Conservation (phyloP, 2,329 filamentous ascomycete species). For the Pezicula neosporulosa region DNA sequence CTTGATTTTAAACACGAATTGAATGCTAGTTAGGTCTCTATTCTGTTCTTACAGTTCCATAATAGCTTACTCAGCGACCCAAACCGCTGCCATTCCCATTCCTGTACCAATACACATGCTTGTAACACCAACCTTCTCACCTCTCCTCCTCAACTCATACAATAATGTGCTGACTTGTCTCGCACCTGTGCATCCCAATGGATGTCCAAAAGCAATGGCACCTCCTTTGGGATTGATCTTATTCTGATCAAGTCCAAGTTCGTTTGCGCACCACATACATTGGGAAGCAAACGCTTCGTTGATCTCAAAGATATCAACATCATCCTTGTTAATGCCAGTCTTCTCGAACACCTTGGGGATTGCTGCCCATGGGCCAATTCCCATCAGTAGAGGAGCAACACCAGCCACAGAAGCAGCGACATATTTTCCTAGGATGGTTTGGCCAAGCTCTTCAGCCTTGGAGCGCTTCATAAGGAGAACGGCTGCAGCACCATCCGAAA, state of each 20-base stretch:
- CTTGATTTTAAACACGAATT: no score
- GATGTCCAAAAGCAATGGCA: slow-evolving; percentile 94
- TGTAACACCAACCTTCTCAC: slow-evolving; percentile 83
- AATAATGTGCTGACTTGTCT: slow-evolving; percentile 90
- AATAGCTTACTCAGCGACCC: slow-evolving; percentile 76
- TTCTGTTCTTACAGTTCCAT: no score
- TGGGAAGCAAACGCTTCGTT: slow-evolving; percentile 98
- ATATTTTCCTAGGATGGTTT: slow-evolving; percentile 89
- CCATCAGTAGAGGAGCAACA: slow-evolving; percentile 92
- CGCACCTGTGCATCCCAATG: slow-evolving; percentile 89
- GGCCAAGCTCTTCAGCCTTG: slow-evolving; percentile 82
- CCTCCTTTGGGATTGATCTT: slow-evolving; percentile 98
- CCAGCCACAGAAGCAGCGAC: slow-evolving; percentile 82
- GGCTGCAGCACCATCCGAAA: slow-evolving; percentile 92
- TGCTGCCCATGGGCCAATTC: slow-evolving; percentile 90
- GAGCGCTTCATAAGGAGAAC: slow-evolving; percentile 94
- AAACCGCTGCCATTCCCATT: slow-evolving; percentile 97
- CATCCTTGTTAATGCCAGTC: slow-evolving; percentile 79
- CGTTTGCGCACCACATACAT: slow-evolving; percentile 88
- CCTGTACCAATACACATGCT: slow-evolving; percentile 97
- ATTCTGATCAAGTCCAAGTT: slow-evolving; percentile 75
- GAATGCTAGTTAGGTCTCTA: no score
- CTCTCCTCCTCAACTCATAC: slow-evolving; percentile 82
- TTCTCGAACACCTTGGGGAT: slow-evolving; percentile 90
- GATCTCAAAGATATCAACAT: slow-evolving; percentile 97